phyloP scores from a whole-genome alignment of 192 early-diverging fungal species.

The Dimargaris verticillata region DNA sequence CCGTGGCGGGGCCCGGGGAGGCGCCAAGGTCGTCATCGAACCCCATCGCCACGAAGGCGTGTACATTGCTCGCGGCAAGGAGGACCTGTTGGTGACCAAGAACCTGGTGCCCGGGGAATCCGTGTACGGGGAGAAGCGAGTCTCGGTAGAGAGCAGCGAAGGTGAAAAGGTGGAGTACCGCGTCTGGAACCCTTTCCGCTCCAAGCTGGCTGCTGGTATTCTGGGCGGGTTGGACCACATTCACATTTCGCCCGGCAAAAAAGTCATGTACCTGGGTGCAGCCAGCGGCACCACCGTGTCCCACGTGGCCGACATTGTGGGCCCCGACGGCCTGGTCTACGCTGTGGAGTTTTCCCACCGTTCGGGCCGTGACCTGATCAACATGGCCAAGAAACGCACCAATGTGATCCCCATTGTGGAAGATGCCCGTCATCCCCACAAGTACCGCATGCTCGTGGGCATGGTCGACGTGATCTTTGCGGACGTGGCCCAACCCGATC shows the following conservation, averaged over 20 bases:
- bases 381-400: constrained; percentile 99
- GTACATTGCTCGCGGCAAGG: constrained; percentile 96
- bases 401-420: constrained; percentile 99
- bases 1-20: constrained; percentile 65
- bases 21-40: constrained; percentile 90
- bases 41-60: constrained; percentile 92
- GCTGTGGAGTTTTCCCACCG: constrained; percentile 99
- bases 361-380: constrained; percentile 95
- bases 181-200: constrained; percentile 99
- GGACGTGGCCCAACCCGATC: constrained; percentile 98
- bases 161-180: constrained; percentile 95
- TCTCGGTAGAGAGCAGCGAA: constrained; percentile 85
- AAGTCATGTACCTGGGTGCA: constrained; percentile 95
- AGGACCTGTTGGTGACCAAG: constrained; percentile 96
- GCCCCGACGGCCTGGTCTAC: constrained; percentile 90
- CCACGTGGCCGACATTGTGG: constrained; percentile 95
- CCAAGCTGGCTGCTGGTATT: constrained; percentile 94
- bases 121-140: constrained; percentile 97
- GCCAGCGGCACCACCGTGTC: constrained; percentile 88
- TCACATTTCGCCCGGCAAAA: constrained; percentile 84
- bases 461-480: constrained; percentile 99
- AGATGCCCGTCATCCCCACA: constrained; percentile 98
- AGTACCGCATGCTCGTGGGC: constrained; percentile 96
- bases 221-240: constrained; percentile 93
- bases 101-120: constrained; percentile 94